Evolutionary conservation across 2,329 filamentous ascomycete genomes (phyloP).

Genomic region (Exophiala dermatitidis): DNA sequence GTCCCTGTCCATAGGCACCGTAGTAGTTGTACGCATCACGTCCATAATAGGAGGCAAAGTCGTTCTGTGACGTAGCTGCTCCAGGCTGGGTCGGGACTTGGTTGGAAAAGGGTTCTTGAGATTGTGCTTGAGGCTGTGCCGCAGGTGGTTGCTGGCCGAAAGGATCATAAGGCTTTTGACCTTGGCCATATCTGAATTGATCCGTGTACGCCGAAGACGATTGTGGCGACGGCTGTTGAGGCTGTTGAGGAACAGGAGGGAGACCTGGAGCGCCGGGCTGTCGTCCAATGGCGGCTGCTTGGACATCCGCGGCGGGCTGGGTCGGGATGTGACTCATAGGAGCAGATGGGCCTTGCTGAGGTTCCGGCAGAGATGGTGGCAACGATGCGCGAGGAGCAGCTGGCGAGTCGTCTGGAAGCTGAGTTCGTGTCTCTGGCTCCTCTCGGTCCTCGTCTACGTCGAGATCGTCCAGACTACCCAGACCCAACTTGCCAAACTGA

Average conservation of each 20-base stretch:
- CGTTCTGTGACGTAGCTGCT: slow-evolving; percentile 54
- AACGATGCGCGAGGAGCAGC: slow-evolving; percentile 78
- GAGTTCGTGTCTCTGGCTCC: slow-evolving; percentile 87
- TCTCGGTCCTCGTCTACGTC: slow-evolving; percentile 93
- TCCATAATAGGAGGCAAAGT: slow-evolving; percentile 81
- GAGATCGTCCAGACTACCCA: slow-evolving; percentile 69
- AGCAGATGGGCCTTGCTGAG: slow-evolving; percentile 35
- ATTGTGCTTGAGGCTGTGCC: slow-evolving; percentile 53
- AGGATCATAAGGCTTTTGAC: slow-evolving; percentile 78
- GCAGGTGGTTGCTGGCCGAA: slow-evolving; percentile 68
- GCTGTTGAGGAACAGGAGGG: slow-evolving; percentile 51
- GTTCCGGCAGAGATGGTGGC: slow-evolving; percentile 58
- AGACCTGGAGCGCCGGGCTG: slow-evolving; percentile 50
- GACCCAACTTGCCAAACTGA: slow-evolving; percentile 90
- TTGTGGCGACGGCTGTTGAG: slow-evolving; percentile 37
- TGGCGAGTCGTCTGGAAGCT: slow-evolving; percentile 88
- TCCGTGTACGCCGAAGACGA: slow-evolving; percentile 42
- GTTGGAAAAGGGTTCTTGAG: slow-evolving; percentile 50
- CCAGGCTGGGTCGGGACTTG: slow-evolving; percentile 55
- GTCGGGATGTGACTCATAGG: slow-evolving; percentile 22
- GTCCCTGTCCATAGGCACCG: slow-evolving; percentile 57
- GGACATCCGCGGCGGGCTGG: slow-evolving; percentile 33
- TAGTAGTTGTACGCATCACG: slow-evolving; percentile 73
- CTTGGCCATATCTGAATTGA: slow-evolving; percentile 42
- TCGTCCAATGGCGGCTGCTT: slow-evolving; percentile 45